Percentiles rank a stretch among this genome's conserved stretches.
phyloP scores from a whole-genome alignment of 371 early-diverging fungal species.

The Haplosporangium sp. region DNA sequence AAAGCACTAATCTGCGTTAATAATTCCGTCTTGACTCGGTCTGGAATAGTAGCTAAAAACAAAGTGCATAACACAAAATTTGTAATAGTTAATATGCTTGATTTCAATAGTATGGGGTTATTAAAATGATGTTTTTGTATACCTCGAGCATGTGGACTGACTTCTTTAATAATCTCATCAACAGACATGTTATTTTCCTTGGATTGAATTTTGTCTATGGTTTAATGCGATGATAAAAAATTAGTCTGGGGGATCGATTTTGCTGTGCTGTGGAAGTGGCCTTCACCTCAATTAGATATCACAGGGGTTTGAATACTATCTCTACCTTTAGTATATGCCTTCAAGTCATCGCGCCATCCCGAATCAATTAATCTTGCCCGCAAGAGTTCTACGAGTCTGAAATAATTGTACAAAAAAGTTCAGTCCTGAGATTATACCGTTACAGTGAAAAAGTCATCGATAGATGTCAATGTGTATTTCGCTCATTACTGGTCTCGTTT shows the following conservation, averaged over 20 bases:
- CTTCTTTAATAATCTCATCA: conserved; percentile 50
- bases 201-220: conserved; percentile 36
- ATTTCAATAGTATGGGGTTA: not conserved
- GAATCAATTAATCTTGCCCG: conserved; percentile 46
- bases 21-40: conserved; percentile 50
- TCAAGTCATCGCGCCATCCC: conserved; percentile 55
- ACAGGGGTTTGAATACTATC: no score
- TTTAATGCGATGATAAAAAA: not conserved
- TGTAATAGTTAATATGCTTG: not conserved
- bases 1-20: conserved; percentile 47
- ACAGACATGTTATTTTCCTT: conserved; percentile 40
- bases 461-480: not conserved
- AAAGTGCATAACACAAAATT: not conserved
- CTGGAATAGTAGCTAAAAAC: conserved; percentile 44
- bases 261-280: not conserved
- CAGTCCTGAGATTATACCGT: not conserved
- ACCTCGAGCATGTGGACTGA: conserved; percentile 52
- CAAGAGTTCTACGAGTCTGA: conserved; percentile 44
- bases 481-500: conserved; percentile 49
- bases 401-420: not conserved
- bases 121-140: not conserved
- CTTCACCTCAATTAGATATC: no score
- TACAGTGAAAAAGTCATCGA: no score
- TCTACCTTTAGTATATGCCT: conserved; percentile 40
- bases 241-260: not conserved